These are phyloP conservation scores for Quercus rubra DNA, from an alignment of 306 rosid species.

Conservation along the genomic window DNA sequence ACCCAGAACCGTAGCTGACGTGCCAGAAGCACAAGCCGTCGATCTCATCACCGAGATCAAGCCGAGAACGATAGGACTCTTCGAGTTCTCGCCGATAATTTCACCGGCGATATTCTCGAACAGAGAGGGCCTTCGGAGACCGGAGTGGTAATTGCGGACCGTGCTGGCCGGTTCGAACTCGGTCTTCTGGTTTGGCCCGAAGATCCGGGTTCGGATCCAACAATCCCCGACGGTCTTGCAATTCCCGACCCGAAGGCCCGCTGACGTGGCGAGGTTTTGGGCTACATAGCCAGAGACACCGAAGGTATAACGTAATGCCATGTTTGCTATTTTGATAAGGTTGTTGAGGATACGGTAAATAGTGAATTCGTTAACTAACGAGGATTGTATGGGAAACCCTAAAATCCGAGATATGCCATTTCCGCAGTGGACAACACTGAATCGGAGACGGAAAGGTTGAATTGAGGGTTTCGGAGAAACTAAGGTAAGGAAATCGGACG, in stretches of 20 bases:
- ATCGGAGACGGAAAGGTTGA: slow-evolving; percentile 23
- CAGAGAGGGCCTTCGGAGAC: slow-evolving; percentile 18
- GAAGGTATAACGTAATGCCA: slow-evolving; percentile 81
- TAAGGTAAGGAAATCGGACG: slow-evolving; percentile 13
- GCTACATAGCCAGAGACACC: slow-evolving; percentile 81
- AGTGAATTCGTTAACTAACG: slow-evolving; percentile 23
- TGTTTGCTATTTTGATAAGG: slow-evolving; percentile 31
- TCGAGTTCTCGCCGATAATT: slow-evolving; percentile 41
- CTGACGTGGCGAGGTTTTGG: slow-evolving; percentile 70
- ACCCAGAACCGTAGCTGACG: slow-evolving; percentile 41
- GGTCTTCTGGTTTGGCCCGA: slow-evolving; percentile 45
- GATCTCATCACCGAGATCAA: slow-evolving; percentile 79
- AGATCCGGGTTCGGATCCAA: slow-evolving; percentile 55
- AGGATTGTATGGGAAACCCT: slow-evolving; percentile 32
- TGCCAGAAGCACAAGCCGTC: slow-evolving; percentile 46
- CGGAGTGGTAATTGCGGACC: slow-evolving; percentile 38
- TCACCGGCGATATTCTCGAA: slow-evolving; percentile 57
- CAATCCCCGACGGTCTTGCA: slow-evolving; percentile 66
- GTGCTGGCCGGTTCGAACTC: slow-evolving; percentile 45
- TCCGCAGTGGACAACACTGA: slow-evolving; percentile 23
- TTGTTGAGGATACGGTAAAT: slow-evolving; percentile 35
- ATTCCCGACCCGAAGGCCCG: slow-evolving; percentile 45
- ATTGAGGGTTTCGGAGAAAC: slow-evolving; percentile 22
- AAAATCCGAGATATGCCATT: slow-evolving; percentile 36
- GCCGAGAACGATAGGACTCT: slow-evolving; percentile 59